Evolutionary conservation across 2,329 filamentous ascomycete genomes (phyloP), one percentile per base, ranked within the genome.

Genomic region (Trichoderma sp.): DNA sequence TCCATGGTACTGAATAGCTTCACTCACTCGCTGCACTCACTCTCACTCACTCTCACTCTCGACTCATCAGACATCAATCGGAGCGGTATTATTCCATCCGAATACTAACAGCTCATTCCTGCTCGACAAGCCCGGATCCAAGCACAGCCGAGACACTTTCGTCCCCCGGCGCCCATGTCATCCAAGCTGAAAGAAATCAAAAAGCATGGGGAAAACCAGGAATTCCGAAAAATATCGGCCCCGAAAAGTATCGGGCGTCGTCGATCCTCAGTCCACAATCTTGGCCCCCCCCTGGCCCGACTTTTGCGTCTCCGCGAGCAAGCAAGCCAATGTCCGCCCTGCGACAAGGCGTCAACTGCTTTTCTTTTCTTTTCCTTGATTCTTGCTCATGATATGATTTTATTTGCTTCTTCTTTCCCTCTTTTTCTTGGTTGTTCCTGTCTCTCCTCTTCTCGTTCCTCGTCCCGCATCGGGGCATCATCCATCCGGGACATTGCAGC

Each of bases 221-320:
- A 52, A 52, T 34, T 26, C 50, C 50, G 50, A 52, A 34, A 15
- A 19, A 52, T 52, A 14, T 52, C 50, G 50, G 50, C 26, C 17
- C 19, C 28, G 28, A 52, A 39, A 39, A 39, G 3, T 3, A 39
- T 39, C 34, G 34, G 34, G 34, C 34, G 34, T 39, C 34, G 34
- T 39, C 34, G 34, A 39, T 39, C 34, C 34, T 39, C 34, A 39
- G 34, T 5, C 34, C 26, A n/a, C 9, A 6, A 15, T 2, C 50
- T 26, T 30, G 28, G 10, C 15, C 43, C 43, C 43, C 15, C 7
- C n/a, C 9, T 3, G 26, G 7, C 1, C 5, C 41, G 15, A 17
- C n/a, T n/a, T 41, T 44, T 51, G 12, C 28, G 3, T 39, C 10
- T 14, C 34, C 12, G 34, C 34, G 10, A 12, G 12, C 34, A 12